Base-by-base conservation (phyloP, 495 filamentous ascomycete genomes). In the Cercophora newfieldiana region DNA sequence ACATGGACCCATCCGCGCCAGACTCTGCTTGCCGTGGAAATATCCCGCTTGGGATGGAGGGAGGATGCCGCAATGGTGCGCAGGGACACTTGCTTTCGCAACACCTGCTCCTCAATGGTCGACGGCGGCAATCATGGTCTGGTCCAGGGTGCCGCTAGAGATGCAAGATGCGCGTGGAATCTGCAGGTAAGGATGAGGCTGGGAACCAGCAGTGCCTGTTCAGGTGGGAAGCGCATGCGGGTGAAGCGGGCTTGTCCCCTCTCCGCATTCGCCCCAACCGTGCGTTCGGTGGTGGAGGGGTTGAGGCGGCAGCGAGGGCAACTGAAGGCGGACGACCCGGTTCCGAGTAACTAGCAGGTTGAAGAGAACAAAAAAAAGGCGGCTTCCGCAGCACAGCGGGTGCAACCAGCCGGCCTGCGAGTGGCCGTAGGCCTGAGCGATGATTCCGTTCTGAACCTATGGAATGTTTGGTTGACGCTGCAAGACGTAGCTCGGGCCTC, bases 101-200 rank as follows among this genome's bases (percentile, higher is more conserved):
- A 60, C 58, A 21, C 29, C 58, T 24, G 28, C 31, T 30, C 58
- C 19, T 60, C 58, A 60, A 33, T 60, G 58, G 58, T n/a, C 58
- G 48, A 21, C n/a, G 21, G 58, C 33, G 14, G 18, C 22, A 49
- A 26, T 26, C 26, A 63, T 21, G 48, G 49, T 50, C 33, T 63
- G 24, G 26, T 25, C 18, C 44, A 12, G n/a, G 18, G 0, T 25
- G 60, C 26, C 49, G 51, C 61, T 56, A 55, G 50, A 55, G 28
- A 19, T 63, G 61, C 50, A 47, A 44, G 47, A 51, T 61, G 59
- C 24, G 59, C 30, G 58, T 60, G 47, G 31, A 51, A 61, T 61
- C 37, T 61, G 59, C 59, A 63, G 61, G 49, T 63, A 56, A 24
- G 49, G 49, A 56, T 63, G 61, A 55, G 61, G 48, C 49, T 63